Percentiles rank a stretch among this genome's conserved stretches.
These are phyloP conservation scores for Poronia punctata DNA, from an alignment of 495 filamentous ascomycete genomes.

Conservation along the genomic window DNA sequence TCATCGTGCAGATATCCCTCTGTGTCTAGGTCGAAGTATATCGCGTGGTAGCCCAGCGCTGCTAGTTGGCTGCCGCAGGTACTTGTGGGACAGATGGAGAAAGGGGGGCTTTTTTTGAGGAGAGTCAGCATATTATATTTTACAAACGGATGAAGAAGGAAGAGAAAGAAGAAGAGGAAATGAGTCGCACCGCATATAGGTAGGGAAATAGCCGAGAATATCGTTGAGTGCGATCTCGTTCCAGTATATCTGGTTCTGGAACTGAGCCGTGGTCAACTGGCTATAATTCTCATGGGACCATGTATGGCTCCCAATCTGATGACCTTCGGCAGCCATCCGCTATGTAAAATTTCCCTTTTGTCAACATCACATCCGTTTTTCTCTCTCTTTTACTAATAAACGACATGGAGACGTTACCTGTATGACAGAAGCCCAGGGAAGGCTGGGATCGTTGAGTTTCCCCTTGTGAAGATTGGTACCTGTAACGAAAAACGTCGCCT, in stretches of 20 bases:
- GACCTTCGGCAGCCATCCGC: slow-evolving; percentile 62
- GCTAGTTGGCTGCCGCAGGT: slow-evolving; percentile 56
- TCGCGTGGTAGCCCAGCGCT: slow-evolving; percentile 65
- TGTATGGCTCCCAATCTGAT: slow-evolving; percentile 79
- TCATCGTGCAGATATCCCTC: slow-evolving; percentile 64
- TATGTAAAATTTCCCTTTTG: too few relatives aligned
- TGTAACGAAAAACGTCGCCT: slow-evolving; percentile 75
- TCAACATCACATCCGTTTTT: too few relatives aligned
- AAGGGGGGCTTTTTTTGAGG: slow-evolving; percentile 59
- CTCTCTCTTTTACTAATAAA: too few relatives aligned
- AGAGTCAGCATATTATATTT: slow-evolving; percentile 7
- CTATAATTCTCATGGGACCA: slow-evolving; percentile 75
- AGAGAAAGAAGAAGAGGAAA: too few relatives aligned
- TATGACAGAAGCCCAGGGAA: slow-evolving; percentile 55
- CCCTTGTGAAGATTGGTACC: slow-evolving; percentile 71
- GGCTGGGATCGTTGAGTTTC: slow-evolving; percentile 53
- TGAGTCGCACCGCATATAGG: slow-evolving; percentile 59
- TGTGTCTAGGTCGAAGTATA: slow-evolving; percentile 74
- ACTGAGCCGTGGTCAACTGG: slow-evolving; percentile 47
- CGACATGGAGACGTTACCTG: too few relatives aligned
- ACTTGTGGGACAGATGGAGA: slow-evolving; percentile 55
- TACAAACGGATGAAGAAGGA: too few relatives aligned
- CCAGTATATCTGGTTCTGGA: slow-evolving; percentile 63
- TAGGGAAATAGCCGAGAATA: slow-evolving; percentile 72
- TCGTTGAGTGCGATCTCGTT: slow-evolving; percentile 76